Evolutionary conservation across 371 early-diverging fungal species (phyloP).

Genomic region (Mucor saturninus): DNA sequence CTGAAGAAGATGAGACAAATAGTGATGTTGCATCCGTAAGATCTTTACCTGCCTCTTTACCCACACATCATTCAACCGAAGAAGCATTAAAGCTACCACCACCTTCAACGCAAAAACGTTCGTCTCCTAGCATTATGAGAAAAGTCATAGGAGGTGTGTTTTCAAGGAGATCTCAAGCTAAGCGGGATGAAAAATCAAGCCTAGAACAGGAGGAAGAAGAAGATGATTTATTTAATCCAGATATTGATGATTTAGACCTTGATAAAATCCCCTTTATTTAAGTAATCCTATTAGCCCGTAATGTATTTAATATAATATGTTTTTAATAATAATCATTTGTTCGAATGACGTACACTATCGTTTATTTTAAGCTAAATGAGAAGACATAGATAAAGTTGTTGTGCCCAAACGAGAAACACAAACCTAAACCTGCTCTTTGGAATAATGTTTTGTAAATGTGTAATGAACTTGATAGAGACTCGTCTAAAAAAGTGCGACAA

Average conservation of each 20-base stretch:
- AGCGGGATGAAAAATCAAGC: neutral
- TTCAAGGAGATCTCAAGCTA: constrained; percentile 5
- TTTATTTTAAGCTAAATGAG: too few relatives aligned
- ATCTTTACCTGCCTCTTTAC: constrained; percentile 4
- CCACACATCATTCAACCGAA: too few relatives aligned
- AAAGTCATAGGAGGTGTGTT: constrained; percentile 27
- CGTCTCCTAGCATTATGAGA: constrained; percentile 19
- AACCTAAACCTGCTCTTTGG: too few relatives aligned
- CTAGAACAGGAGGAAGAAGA: neutral
- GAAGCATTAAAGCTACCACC: constrained; percentile 1
- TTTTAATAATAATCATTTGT: too few relatives aligned
- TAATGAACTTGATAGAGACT: too few relatives aligned
- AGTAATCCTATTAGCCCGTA: neutral
- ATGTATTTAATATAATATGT: too few relatives aligned
- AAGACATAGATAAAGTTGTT: too few relatives aligned
- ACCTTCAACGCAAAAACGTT: neutral
- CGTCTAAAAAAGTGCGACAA: too few relatives aligned
- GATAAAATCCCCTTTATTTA: constrained; percentile 17
- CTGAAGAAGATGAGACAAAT: too few relatives aligned
- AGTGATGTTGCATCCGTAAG: constrained; percentile 1
- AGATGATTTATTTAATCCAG: constrained; percentile 5
- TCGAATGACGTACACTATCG: too few relatives aligned
- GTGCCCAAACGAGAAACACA: too few relatives aligned
- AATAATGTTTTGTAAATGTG: too few relatives aligned
- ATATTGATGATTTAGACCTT: constrained; percentile 15